Base-by-base conservation (phyloP, 2,329 filamentous ascomycete species). In the Pestalotiopsis sp. region DNA sequence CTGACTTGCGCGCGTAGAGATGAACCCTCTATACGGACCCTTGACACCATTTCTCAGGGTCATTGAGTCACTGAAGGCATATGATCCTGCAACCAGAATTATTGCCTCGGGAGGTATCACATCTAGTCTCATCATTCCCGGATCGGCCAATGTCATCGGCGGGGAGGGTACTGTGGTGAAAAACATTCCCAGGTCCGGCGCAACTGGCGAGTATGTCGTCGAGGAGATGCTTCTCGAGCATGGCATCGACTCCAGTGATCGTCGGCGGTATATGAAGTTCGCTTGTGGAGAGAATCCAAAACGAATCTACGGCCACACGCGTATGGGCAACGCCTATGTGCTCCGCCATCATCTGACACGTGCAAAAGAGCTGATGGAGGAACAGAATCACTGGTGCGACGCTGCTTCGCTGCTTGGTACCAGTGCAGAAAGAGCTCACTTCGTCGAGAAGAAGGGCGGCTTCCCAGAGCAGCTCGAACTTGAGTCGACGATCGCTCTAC, bases 231-330 rank as follows among this genome's bases (percentile, higher is more conserved):
- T 83, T 11, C 74, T 84, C 14, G 82, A 83, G 73, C 76, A 79
- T 66, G 80, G 80, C 4, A 67, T 83, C 6, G 76, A 78, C 1
- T 27, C 69, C 13, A 68, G 70, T 9, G 74, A 80, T 36, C 76
- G 80, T 3, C 73, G 72, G 23, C 71, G 80, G 38, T 83, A 82
- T 70, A 80, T 84, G 76, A 84, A 84, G 72, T 82, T 84, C 78
- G 83, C 82, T 1, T 82, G 82, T 69, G 83, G 83, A 9, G 83
- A 84, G 72, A 85, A 84, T 69, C 81, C 82, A n/a, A 80, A 78
- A 68, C 41, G 68, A 0, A 68, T 77, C 1, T 82, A 83, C 70
- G 73, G 73, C 4, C 79, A 82, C 63, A 80, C 77, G 3, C 77
- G 82, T 27, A 80, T 83, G 74, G 82, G 80, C 1, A 79, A 80